These are phyloP conservation scores for Podospora pseudocomata DNA, from an alignment of 495 filamentous ascomycete genomes.

Conservation along the genomic window DNA sequence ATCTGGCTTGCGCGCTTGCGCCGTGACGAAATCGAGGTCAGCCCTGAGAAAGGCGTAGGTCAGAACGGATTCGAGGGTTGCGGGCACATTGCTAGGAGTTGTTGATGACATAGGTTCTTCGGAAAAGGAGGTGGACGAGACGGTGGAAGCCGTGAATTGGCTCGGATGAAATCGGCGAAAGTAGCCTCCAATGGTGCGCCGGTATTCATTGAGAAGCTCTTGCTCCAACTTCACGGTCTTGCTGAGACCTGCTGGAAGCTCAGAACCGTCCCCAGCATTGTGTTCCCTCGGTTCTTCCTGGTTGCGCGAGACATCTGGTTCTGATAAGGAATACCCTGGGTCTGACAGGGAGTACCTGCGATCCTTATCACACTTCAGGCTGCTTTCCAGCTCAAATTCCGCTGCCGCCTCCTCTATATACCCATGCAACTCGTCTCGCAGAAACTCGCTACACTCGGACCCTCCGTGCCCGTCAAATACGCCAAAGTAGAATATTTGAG, in stretches of 20 bases:
- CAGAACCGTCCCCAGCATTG: constrained; percentile 11
- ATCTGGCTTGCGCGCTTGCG: constrained; percentile 71
- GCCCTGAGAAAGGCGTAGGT: constrained; percentile 89
- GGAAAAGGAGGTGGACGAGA: constrained; percentile 12
- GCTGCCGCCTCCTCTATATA: constrained; percentile 79
- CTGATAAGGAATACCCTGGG: constrained; percentile 11
- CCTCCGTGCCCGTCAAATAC: constrained; percentile 97
- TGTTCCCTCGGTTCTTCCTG: constrained; percentile 6
- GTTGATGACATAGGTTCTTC: constrained; percentile 4
- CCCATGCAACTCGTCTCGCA: constrained; percentile 78
- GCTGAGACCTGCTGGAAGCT: constrained; percentile 28
- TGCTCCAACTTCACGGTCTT: constrained; percentile 60
- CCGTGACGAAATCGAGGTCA: constrained; percentile 87
- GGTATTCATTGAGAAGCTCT: constrained; percentile 72
- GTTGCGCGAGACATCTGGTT: constrained; percentile 4
- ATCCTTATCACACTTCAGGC: constrained; percentile 44
- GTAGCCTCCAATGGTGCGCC: constrained; percentile 83
- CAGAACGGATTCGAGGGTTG: constrained; percentile 61
- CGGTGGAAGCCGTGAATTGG: constrained; percentile 43
- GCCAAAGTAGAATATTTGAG: constrained; percentile 94
- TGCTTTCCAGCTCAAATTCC: constrained; percentile 71
- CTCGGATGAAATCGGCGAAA: constrained; percentile 83
- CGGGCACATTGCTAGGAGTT: constrained; percentile 23
- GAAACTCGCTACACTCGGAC: constrained; percentile 78
- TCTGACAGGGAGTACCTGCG: constrained; percentile 10